A percentile compares a stretch with the other conserved stretches of the same genome.
Evolutionary conservation across 2,329 filamentous ascomycete genomes (phyloP).

Genomic region (Diplodia seriata): DNA sequence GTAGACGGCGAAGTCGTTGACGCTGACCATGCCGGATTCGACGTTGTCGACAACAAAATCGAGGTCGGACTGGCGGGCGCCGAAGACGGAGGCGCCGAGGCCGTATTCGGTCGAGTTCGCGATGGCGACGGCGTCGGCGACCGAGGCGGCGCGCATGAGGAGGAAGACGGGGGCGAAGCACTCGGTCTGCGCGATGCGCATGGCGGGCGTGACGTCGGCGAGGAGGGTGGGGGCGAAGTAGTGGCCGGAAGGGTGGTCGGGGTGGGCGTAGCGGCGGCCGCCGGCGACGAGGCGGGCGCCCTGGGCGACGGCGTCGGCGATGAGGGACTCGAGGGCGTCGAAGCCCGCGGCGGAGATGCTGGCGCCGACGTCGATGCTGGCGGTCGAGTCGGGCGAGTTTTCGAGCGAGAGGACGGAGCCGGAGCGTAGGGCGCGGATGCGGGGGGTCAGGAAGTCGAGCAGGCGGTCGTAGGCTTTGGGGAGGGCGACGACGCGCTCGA

Average conservation of each 20-base stretch:
- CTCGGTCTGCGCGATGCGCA: constrained; percentile 88
- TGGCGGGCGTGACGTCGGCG: constrained; percentile 82
- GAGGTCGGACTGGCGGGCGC: constrained; percentile 67
- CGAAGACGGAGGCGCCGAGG: constrained; percentile 89
- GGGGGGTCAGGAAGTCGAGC: constrained; percentile 72
- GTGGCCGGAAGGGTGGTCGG: constrained; percentile 76
- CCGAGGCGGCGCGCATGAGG: constrained; percentile 74
- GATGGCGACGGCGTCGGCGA: constrained; percentile 72
- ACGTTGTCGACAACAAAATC: constrained; percentile 70
- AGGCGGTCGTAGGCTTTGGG: constrained; percentile 78
- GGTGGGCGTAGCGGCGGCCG: constrained; percentile 74
- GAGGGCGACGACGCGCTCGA: constrained; percentile 87
- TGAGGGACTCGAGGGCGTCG: constrained; percentile 74
- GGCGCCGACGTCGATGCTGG: constrained; percentile 78
- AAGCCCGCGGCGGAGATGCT: constrained; percentile 85
- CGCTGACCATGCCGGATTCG: constrained; percentile 85
- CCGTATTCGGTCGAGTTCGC: constrained; percentile 87
- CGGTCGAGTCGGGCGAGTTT: background rate
- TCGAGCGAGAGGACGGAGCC: constrained; percentile 66
- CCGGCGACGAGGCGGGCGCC: constrained; percentile 85
- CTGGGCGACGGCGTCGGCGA: constrained; percentile 75
- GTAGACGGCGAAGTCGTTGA: constrained; percentile 94
- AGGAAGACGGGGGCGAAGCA: constrained; percentile 93
- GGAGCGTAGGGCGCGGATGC: constrained; percentile 75
- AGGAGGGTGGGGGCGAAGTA: constrained; percentile 94